Base-by-base conservation (phyloP, 2,329 filamentous ascomycete species). In the Aspergillus awamori region DNA sequence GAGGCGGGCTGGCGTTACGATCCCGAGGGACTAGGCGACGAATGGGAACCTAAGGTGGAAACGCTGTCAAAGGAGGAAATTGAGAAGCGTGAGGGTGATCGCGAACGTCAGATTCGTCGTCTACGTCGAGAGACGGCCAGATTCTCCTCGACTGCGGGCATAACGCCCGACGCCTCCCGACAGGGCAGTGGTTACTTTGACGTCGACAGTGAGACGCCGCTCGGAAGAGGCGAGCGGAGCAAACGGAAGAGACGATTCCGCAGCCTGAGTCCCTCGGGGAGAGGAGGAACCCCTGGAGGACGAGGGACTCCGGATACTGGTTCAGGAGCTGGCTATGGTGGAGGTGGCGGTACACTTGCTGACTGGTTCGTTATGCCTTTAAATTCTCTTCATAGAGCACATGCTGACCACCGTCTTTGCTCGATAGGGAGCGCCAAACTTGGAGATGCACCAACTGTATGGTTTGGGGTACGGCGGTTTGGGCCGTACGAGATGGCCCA, bases 1-100 rank as follows among this genome's bases (percentile, higher is more conserved):
- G 91, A 93, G 61, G 93, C 93, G 13, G 95, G 95, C 2, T 98
- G 95, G 94, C 86, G 95, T 65, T 97, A 97, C 74, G 95, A 99
- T 67, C 91, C 92, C 2, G 95, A 98, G 72, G 89, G 92, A 61
- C 83, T 98, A 3, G 93, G 86, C 7, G 89, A 91, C 65, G 89
- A 91, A 63, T 95, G 91, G 91, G 90, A 93, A 72, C 90, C 91
- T 6, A 92, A 91, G 79, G 83, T 95, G 8, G 91, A 94, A 74
- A 83, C 85, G 0, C 80, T 99, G 2, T 93, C 89, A 41, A 96
- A 97, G 69, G 95, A 99, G 70, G 95, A 99, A 73, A 98, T 99
- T 57, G 95, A 99, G 78, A 96, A 96, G 80, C 87, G 95, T 28
- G 95, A 99, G 77, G 92, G 92, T 55, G 95, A 99, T 73, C 86